phyloP scores from a whole-genome alignment of 305 asterid genomes.

The Andrographis paniculata region DNA sequence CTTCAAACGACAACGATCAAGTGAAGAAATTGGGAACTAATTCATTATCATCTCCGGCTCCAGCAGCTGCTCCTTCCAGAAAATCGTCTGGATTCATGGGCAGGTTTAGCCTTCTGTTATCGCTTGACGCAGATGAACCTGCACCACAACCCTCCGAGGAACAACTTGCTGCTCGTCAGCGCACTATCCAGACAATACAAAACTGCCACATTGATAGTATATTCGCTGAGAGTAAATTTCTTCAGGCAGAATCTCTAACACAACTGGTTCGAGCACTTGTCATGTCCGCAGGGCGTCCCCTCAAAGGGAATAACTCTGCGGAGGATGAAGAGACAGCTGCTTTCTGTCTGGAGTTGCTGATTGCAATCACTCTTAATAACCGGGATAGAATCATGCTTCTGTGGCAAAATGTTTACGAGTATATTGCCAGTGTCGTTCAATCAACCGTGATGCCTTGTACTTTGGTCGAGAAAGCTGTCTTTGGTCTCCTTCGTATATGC shows the following conservation, averaged over 20 bases:
- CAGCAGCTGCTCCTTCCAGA: conserved; percentile 40
- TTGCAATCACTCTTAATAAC: conserved; percentile 78
- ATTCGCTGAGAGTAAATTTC: conserved; percentile 87
- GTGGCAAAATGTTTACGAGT: conserved; percentile 88
- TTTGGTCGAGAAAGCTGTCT: conserved; percentile 87
- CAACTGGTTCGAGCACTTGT: conserved; percentile 84
- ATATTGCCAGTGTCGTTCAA: conserved; percentile 73
- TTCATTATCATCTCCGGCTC: conserved; percentile 37
- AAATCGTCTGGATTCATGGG: conserved; percentile 84
- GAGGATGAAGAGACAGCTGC: conserved; percentile 77
- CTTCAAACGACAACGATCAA: conserved; percentile 38
- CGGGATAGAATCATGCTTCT: conserved; percentile 88
- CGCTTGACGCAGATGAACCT: conserved; percentile 79
- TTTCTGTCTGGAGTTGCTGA: conserved; percentile 81
- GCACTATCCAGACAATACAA: conserved; percentile 62
- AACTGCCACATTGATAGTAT: conserved; percentile 76
- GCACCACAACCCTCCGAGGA: conserved; percentile 76
- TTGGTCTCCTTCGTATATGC: conserved; percentile 89
- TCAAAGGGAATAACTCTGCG: conserved; percentile 39
- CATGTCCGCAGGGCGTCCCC: conserved; percentile 52
- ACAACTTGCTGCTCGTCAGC: conserved; percentile 75
- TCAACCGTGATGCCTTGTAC: conserved; percentile 82
- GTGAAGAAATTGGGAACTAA: conserved; percentile 33
- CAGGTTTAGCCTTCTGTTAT: conserved; percentile 72
- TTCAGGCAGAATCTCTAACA: conserved; percentile 76